Percentiles rank a stretch among this genome's conserved stretches.
These are phyloP conservation scores for Glaciozyma martinii DNA, from an alignment of 768 basidiomycete genomes.

Conservation along the genomic window DNA sequence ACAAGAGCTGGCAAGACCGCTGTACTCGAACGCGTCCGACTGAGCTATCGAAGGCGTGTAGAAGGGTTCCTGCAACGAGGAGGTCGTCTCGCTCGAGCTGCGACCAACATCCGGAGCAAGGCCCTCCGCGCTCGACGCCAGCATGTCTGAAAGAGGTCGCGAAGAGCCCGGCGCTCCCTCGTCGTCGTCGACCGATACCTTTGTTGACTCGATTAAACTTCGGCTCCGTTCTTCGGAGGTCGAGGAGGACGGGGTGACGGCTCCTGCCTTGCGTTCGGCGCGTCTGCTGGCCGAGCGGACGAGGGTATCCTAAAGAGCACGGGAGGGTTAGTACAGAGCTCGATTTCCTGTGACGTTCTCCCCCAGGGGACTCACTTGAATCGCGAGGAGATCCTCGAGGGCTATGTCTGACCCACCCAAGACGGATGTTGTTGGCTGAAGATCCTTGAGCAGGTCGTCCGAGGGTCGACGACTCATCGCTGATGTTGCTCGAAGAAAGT, in stretches of 20 bases:
- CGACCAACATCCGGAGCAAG: no score
- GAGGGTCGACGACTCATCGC: slow-evolving; percentile 14
- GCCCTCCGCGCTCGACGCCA: no score
- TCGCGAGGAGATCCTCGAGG: slow-evolving; percentile 8
- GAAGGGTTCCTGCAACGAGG: not conserved
- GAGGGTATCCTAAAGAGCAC: slow-evolving; percentile 6
- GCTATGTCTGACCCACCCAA: not conserved
- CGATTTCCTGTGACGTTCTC: no score
- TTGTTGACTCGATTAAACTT: no score
- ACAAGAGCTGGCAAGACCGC: slow-evolving; percentile 24
- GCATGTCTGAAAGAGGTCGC: no score
- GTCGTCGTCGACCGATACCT: no score
- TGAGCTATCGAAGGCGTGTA: slow-evolving; percentile 9
- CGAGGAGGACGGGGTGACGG: not conserved
- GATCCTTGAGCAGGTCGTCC: slow-evolving; percentile 8
- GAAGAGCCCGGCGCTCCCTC: no score
- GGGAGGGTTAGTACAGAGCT: no score
- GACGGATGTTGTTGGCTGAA: not conserved
- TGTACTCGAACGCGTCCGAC: slow-evolving; percentile 30
- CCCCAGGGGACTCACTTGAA: not conserved
- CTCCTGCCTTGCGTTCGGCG: not conserved
- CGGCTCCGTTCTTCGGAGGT: no score
- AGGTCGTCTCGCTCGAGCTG: not conserved
- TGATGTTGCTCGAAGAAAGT: not conserved
- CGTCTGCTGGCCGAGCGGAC: slow-evolving; percentile 7